Evolutionary conservation across 2,329 filamentous ascomycete species (phyloP).

Genomic region (Exophiala alcalophila): DNA sequence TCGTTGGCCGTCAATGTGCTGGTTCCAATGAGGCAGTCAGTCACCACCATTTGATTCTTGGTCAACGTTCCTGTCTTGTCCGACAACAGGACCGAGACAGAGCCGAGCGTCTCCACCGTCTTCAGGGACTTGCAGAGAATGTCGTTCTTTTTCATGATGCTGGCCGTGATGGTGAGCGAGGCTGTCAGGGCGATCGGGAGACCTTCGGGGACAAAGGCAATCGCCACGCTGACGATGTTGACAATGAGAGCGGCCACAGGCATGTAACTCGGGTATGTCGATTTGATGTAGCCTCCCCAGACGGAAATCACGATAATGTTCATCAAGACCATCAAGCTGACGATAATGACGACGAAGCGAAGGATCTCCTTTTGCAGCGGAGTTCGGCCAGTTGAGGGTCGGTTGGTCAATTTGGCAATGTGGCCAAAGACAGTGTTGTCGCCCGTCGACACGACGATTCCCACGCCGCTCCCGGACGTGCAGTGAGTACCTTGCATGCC

Average conservation of each 20-base stretch:
- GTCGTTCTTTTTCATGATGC: constrained; percentile 72
- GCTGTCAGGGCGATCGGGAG: constrained; percentile 67
- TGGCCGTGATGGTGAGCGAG: constrained; percentile 71
- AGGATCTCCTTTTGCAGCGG: constrained; percentile 70
- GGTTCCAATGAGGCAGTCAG: constrained; percentile 62
- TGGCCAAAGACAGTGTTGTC: constrained; percentile 72
- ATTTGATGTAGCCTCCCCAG: constrained; percentile 69
- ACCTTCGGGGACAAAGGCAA: constrained; percentile 74
- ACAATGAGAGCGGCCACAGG: constrained; percentile 70
- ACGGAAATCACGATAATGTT: constrained; percentile 59
- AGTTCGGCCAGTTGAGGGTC: constrained; percentile 65
- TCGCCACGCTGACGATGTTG: constrained; percentile 67
- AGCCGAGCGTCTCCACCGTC: constrained; percentile 72
- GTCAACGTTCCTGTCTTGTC: constrained; percentile 67
- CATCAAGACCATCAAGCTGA: constrained; percentile 56
- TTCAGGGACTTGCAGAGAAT: constrained; percentile 77
- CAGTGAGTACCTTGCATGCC: constrained; percentile 79
- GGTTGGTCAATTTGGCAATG: constrained; percentile 68
- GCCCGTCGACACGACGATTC: constrained; percentile 67
- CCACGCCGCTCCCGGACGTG: constrained; percentile 63
- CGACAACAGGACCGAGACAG: constrained; percentile 70
- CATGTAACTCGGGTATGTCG: constrained; percentile 67
- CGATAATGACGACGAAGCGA: constrained; percentile 69
- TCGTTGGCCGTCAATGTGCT: constrained; percentile 52
- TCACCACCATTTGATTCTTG: constrained; percentile 69